Conservation (phyloP, 2,329 filamentous ascomycete species). For the Parastagonospora nodorum region DNA sequence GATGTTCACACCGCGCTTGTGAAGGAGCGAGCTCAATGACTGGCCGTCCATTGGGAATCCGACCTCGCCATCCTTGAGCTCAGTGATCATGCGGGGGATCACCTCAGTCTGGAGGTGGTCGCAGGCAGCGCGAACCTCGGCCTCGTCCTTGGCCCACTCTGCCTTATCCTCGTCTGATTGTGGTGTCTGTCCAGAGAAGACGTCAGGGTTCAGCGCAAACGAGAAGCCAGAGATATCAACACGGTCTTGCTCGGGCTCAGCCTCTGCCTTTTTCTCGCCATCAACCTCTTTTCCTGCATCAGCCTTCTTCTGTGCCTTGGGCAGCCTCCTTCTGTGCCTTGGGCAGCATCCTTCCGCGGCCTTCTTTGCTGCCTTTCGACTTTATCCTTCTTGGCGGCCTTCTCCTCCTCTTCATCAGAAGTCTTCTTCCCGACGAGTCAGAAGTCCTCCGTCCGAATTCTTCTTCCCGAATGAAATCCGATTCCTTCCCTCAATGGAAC, state of each 20-base stretch:
- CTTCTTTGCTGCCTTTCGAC: neutral
- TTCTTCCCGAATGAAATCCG: slow-evolving; percentile 22
- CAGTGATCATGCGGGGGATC: slow-evolving; percentile 83
- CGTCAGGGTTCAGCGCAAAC: slow-evolving; percentile 91
- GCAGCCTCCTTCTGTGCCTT: slow-evolving; percentile 21
- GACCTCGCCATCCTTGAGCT: slow-evolving; percentile 88
- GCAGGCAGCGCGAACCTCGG: slow-evolving; percentile 84
- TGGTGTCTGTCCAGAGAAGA: slow-evolving; percentile 88
- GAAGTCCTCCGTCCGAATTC: slow-evolving; percentile 32
- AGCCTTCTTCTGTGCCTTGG: slow-evolving; percentile 19
- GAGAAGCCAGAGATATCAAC: slow-evolving; percentile 87
- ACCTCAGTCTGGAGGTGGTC: slow-evolving; percentile 75
- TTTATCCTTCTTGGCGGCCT: slow-evolving; percentile 10
- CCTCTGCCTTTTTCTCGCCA: slow-evolving; percentile 20
- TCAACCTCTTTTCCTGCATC: slow-evolving; percentile 24
- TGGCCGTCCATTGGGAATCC: slow-evolving; percentile 99
- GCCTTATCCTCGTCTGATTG: slow-evolving; percentile 90
- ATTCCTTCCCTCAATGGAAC: slow-evolving; percentile 22
- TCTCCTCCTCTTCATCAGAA: slow-evolving; percentile 66
- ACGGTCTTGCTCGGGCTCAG: slow-evolving; percentile 60
- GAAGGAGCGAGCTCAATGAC: slow-evolving; percentile 83
- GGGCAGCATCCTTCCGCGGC: no score
- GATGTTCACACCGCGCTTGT: slow-evolving; percentile 97
- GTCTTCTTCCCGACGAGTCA: slow-evolving; percentile 57
- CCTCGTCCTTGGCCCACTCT: slow-evolving; percentile 81